These are phyloP conservation scores for Aegilops tauschii DNA, from an alignment of 176 grass and related monocot genomes.

Conservation along the genomic window DNA sequence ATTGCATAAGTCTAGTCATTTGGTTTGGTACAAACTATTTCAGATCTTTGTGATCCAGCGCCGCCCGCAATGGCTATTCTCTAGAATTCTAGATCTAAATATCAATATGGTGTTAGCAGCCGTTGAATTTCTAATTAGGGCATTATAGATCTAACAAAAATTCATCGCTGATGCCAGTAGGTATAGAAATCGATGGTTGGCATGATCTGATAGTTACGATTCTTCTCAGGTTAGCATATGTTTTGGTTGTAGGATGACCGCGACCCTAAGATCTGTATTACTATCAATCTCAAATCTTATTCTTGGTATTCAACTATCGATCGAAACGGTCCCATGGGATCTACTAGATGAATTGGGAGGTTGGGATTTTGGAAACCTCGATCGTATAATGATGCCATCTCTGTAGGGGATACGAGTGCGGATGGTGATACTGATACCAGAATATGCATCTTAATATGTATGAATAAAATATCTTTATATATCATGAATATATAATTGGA, in stretches of 20 bases:
- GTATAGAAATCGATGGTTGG: too few relatives aligned
- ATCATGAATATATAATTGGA: background rate
- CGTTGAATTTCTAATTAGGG: background rate
- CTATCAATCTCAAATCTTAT: background rate
- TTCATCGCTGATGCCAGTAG: too few relatives aligned
- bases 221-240: background rate
- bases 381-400: background rate
- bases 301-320: background rate
- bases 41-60: background rate
- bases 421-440: background rate
- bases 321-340: background rate
- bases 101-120: background rate
- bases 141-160: background rate
- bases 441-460: background rate
- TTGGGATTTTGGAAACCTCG: background rate
- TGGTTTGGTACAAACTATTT: background rate
- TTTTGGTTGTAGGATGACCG: background rate
- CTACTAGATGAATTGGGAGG: background rate
- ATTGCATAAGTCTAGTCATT: background rate
- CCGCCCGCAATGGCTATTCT: background rate
- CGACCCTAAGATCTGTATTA: background rate
- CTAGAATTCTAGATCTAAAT: slow-evolving; percentile 13
- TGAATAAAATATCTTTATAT: background rate
- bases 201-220: background rate
- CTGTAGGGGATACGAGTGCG: background rate